A percentile compares a stretch with the other conserved stretches of the same genome.
These are phyloP conservation scores for Populus alba DNA, from an alignment of 345 rosid species.

Conservation along the genomic window DNA sequence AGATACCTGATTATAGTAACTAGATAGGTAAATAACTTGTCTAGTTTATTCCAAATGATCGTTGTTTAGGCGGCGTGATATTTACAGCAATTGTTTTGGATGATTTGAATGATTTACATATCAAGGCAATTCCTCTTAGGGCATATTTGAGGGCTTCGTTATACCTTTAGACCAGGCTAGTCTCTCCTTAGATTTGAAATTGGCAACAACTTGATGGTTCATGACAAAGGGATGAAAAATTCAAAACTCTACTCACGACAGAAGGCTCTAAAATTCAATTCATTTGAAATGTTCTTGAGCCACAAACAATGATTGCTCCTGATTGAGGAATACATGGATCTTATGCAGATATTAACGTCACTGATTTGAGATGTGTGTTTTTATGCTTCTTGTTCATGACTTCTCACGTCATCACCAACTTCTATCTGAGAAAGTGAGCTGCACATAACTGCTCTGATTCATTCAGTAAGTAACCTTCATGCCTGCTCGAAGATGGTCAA, in stretches of 20 bases:
- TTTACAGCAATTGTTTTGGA: background rate
- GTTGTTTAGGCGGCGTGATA: background rate
- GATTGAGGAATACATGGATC: background rate
- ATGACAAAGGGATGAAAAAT: background rate
- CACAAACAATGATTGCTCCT: background rate
- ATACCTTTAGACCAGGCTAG: background rate
- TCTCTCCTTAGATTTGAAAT: background rate
- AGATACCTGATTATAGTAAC: too few species aligned
- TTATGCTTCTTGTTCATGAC: background rate
- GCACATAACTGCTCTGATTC: background rate
- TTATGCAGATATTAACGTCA: background rate
- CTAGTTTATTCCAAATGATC: background rate
- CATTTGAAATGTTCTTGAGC: background rate
- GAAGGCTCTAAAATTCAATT: background rate
- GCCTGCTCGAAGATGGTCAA: background rate
- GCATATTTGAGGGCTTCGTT: too few species aligned
- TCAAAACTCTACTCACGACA: background rate
- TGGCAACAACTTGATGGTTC: background rate
- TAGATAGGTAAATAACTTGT: background rate
- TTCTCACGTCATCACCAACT: background rate
- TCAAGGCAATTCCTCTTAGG: background rate
- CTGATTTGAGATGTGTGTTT: background rate
- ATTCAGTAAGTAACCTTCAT: background rate
- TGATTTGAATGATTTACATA: background rate
- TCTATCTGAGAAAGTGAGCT: background rate